A percentile compares a stretch with the other conserved stretches of the same genome.
These are phyloP conservation scores for Lunasporangiospora selenospora DNA, from an alignment of 192 early-diverging fungal genomes.

Conservation along the genomic window DNA sequence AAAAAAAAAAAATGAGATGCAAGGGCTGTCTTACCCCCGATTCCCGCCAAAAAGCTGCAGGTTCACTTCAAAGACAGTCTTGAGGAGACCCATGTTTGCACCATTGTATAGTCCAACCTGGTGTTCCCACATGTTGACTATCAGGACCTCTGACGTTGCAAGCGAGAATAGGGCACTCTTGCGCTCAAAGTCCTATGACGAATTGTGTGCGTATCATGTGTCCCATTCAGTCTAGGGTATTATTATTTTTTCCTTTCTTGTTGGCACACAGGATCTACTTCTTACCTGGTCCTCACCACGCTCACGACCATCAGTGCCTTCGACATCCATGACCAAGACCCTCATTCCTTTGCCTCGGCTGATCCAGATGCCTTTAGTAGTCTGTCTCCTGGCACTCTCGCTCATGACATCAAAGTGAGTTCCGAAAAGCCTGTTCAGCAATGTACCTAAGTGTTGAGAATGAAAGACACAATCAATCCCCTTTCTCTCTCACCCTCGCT, in stretches of 20 bases:
- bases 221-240: not conserved
- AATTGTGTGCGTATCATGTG: no score
- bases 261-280: not conserved
- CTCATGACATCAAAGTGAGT: conserved; percentile 98
- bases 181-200: conserved; percentile 89
- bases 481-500: not conserved
- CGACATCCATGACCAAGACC: conserved; percentile 96
- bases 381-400: conserved; percentile 83
- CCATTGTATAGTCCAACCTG: conserved; percentile 99
- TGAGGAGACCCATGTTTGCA: conserved; percentile 98
- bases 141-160: conserved; percentile 92
- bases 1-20: not conserved
- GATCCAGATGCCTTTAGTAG: conserved; percentile 99
- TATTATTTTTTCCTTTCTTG: not conserved
- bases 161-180: conserved; percentile 98
- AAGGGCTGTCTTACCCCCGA: conserved; percentile 59
- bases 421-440: conserved; percentile 96
- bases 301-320: conserved; percentile 98
- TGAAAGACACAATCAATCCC: not conserved
- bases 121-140: conserved; percentile 99
- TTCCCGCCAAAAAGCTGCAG: conserved; percentile 91
- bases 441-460: conserved; percentile 66
- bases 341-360: conserved; percentile 77
- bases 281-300: conserved; percentile 91
- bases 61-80: conserved; percentile 99